Evolutionary conservation across 805 yeast genomes (phyloP), one percentile per base, ranked within the genome.

Genomic region (Danielozyma ontarioensis): DNA sequence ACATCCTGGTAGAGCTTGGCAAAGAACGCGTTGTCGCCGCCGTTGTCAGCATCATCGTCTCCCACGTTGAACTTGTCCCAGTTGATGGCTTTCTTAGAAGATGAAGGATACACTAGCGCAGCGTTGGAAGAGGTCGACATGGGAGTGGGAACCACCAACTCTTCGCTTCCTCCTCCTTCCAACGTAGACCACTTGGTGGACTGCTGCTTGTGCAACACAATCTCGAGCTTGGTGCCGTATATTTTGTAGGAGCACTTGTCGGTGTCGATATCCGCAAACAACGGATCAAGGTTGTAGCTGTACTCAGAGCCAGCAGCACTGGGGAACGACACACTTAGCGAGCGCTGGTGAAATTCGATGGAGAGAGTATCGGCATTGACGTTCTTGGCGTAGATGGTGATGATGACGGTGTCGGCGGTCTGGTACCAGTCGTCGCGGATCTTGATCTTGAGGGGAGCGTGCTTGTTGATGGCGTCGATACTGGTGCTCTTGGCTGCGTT

Each of bases 211-310:
- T 29, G 50, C 26, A 89, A 58, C n/a, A 54, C 54, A 6, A 88
- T 51, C 55, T 90, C 97, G 3, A 90, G 44, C 48, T 90, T 90
- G 14, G 93, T 83, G 1, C 80, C 64, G 47, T 74, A 78, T 2
- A 88, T 72, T 10, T 62, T 68, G 45, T 55, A 74, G 0, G 62
- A 48, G 1, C 80, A 71, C 14, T 58, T 42, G 0, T 49, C 53
- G 1, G 78, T 62, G 17, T 59, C 71, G 18, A 90, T 77, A 14
- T 56, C 60, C 11, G 65, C 72, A 33, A 52, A 71, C 23, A 85
- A 59, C 2, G 76, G 78, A 7, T 74, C 75, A 29, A 83, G 49
- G 17, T 59, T 55, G 46, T 76, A 84, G 38, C 62, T 67, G 55
- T 80, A 85, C 40, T 75, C 80, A 2, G 83, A 65, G 4, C 68